Percentiles rank a stretch among this genome's conserved stretches.
Conservation (phyloP, 495 filamentous ascomycete species). For the Letharia columbiana region DNA sequence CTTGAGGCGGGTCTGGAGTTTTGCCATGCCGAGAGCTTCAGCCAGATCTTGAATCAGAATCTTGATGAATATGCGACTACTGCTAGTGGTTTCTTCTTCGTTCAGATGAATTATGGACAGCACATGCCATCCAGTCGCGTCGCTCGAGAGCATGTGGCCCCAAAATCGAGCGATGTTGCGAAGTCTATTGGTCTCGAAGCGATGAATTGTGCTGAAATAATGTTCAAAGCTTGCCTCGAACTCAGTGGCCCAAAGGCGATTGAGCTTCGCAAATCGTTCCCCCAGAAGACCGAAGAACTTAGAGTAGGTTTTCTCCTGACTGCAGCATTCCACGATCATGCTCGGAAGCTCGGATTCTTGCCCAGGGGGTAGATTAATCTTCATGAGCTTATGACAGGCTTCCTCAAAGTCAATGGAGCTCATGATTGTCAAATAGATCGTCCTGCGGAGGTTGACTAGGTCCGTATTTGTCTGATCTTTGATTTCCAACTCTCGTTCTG, state of each 20-base stretch:
- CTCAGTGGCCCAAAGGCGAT: conserved; percentile 84
- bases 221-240: conserved; percentile 83
- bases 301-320: conserved; percentile 88
- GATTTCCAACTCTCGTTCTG: conserved; percentile 75
- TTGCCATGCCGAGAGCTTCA: conserved; percentile 75
- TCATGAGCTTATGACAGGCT: conserved; percentile 90
- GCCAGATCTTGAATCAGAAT: conserved; percentile 90
- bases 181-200: conserved; percentile 87
- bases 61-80: conserved; percentile 94
- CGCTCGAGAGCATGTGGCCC: conserved; percentile 76
- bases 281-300: conserved; percentile 95
- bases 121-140: conserved; percentile 88
- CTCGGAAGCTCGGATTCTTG: conserved; percentile 83
- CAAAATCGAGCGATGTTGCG: conserved; percentile 95
- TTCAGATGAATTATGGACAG: conserved; percentile 78
- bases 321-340: conserved; percentile 95
- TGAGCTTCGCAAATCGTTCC: conserved; percentile 90
- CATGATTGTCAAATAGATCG: conserved; percentile 97
- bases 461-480: conserved; percentile 96
- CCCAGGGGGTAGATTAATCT: conserved; percentile 78
- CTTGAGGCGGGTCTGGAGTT: conserved; percentile 63
- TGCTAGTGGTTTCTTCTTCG: conserved; percentile 93
- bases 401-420: conserved; percentile 91
- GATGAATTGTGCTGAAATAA: conserved; percentile 96
- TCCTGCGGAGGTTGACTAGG: conserved; percentile 83